Evolutionary conservation across 257 asterid species (phyloP).

Genomic region (Eucommia ulmoides): DNA sequence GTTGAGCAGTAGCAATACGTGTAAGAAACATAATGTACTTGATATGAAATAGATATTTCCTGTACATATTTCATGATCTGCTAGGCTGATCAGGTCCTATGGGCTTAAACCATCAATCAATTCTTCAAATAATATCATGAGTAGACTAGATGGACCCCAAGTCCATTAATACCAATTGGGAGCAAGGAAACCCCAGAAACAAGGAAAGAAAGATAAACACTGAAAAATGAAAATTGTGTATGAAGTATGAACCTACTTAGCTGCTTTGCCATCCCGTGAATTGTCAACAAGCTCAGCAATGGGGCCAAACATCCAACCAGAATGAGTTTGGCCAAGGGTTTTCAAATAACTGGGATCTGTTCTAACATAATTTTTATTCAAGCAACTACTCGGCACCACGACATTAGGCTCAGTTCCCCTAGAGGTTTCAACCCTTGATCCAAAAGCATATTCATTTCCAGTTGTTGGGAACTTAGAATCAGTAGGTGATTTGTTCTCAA

Average conservation of each 20-base stretch:
- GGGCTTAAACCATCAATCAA: no score
- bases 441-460: not conserved
- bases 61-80: no score
- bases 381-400: constrained; percentile 11
- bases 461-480: not conserved
- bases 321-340: constrained; percentile 74
- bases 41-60: no score
- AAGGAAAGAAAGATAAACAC: not conserved
- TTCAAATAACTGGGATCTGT: constrained; percentile 64
- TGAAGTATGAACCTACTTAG: constrained; percentile 45
- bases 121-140: no score
- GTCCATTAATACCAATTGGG: no score
- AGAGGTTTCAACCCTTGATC: not conserved
- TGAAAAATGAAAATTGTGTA: not conserved
- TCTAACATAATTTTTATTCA: constrained; percentile 33
- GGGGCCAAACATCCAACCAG: constrained; percentile 84
- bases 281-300: constrained; percentile 81
- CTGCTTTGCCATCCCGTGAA: constrained; percentile 73
- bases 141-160: no score
- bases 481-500: no score
- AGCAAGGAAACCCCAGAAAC: no score
- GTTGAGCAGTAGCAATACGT: no score
- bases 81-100: no score
- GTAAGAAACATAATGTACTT: no score
- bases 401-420: constrained; percentile 13